Evolutionary conservation across 495 filamentous ascomycete genomes (phyloP).

Genomic region (Terfezia claveryi): DNA sequence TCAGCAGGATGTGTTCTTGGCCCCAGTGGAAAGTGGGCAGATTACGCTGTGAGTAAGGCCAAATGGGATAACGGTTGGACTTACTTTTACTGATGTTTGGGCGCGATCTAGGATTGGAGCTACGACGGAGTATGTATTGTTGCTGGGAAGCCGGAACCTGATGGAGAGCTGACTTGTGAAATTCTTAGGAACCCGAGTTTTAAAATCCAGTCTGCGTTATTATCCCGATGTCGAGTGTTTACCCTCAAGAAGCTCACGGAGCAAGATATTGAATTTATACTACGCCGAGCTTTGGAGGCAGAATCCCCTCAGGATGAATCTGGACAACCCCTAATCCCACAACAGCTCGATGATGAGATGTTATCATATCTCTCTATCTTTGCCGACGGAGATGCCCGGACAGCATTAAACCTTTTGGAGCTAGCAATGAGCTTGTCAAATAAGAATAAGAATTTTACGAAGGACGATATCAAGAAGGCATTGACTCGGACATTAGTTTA

Average conservation of each 20-base stretch:
- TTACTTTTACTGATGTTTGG: too few relatives aligned
- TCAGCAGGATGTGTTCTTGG: conserved; percentile 89
- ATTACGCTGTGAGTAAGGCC: conserved; percentile 38
- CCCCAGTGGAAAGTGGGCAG: conserved; percentile 75
- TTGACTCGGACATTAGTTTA: conserved; percentile 84
- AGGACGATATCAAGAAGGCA: conserved; percentile 48
- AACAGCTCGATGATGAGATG: conserved; percentile 54
- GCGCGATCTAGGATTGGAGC: conserved; percentile 43
- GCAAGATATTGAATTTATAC: conserved; percentile 46
- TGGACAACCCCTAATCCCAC: conserved; percentile 21
- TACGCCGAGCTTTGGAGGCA: conserved; percentile 44
- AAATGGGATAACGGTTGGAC: too few relatives aligned
- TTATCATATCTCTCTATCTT: conserved; percentile 63
- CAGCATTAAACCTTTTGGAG: conserved; percentile 79
- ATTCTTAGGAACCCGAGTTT: conserved; percentile 53
- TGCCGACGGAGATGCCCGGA: conserved; percentile 77
- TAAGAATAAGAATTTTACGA: conserved; percentile 21
- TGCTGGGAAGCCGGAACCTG: too few relatives aligned
- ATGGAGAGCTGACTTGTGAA: too few relatives aligned
- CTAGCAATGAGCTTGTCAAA: conserved; percentile 21
- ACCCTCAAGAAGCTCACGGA: conserved; percentile 53
- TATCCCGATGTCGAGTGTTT: conserved; percentile 79
- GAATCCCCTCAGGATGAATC: conserved; percentile 28
- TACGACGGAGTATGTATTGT: conserved; percentile 45
- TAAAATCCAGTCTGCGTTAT: conserved; percentile 69